phyloP scores from a whole-genome alignment of 345 rosid species.

The Acer yangbiense region DNA sequence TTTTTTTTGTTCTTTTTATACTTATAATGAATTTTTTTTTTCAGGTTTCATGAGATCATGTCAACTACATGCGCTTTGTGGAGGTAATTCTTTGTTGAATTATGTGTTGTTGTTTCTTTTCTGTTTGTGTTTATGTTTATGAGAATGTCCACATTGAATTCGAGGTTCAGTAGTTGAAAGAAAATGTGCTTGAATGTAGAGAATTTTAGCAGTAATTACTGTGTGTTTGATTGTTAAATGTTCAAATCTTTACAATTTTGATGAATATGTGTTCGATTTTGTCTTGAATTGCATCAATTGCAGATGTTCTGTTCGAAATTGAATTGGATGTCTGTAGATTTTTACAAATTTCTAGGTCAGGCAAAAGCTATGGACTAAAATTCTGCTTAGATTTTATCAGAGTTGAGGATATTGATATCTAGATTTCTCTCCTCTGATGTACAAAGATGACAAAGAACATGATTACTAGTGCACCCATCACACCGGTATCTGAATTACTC shows the following conservation, averaged over 20 bases:
- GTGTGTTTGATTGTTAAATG: not conserved
- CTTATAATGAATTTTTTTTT: not conserved
- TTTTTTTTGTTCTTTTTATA: not conserved
- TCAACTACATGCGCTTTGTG: too few relatives aligned
- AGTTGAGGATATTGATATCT: conserved; percentile 12
- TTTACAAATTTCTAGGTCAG: not conserved
- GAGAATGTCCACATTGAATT: not conserved
- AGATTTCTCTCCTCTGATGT: not conserved
- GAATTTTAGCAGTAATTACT: not conserved
- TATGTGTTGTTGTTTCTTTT: not conserved
- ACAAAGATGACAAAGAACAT: conserved; percentile 23
- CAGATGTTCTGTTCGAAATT: not conserved
- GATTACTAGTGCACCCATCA: not conserved
- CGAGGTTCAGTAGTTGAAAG: too few relatives aligned
- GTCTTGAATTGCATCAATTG: not conserved
- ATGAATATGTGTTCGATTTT: not conserved
- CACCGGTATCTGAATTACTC: conserved; percentile 20
- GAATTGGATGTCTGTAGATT: not conserved
- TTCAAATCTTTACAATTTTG: not conserved
- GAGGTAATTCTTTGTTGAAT: not conserved
- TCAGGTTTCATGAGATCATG: not conserved
- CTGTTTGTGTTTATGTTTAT: not conserved
- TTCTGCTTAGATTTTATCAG: not conserved
- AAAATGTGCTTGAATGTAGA: not conserved
- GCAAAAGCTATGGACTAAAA: not conserved